Conservation (phyloP, 1,284 basidiomycete genomes). For the Apiotrichum laibachii region DNA sequence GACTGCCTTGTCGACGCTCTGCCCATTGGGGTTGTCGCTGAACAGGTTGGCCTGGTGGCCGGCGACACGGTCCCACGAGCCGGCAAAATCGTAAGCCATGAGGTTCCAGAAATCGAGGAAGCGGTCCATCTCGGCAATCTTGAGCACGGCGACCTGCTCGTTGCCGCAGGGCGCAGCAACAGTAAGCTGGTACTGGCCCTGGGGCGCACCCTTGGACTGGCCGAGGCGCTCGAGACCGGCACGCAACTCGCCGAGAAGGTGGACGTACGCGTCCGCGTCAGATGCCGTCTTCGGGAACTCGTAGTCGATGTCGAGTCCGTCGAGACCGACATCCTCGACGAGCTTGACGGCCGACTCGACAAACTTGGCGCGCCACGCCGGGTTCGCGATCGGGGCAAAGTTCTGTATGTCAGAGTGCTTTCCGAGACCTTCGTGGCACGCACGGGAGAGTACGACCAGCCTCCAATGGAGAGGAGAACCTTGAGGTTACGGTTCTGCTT, state of each 20-base stretch:
- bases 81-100: constrained; percentile 59
- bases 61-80: constrained; percentile 53
- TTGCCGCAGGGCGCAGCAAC: constrained; percentile 81
- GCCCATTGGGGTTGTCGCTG: constrained; percentile 49
- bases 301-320: constrained; percentile 59
- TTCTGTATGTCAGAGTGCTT: constrained; percentile 28
- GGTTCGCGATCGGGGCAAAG: constrained; percentile 58
- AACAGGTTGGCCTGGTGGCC: constrained; percentile 84
- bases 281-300: constrained; percentile 55
- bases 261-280: constrained; percentile 55
- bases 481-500: constrained; percentile 73
- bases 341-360: constrained; percentile 67
- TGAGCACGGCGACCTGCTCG: constrained; percentile 64
- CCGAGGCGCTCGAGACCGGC: constrained; percentile 51
- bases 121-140: constrained; percentile 68
- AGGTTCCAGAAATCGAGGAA: constrained; percentile 81
- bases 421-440: constrained; percentile 1
- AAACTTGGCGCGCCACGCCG: constrained; percentile 63
- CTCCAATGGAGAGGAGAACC: constrained; percentile 72
- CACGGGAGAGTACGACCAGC: constrained; percentile 79
- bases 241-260: constrained; percentile 53
- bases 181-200: constrained; percentile 52
- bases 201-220: constrained; percentile 32
- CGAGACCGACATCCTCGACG: constrained; percentile 82
- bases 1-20: constrained; percentile 68